Conservation (phyloP, 2,329 filamentous ascomycete species). For the Blastomyces emzantsi region DNA sequence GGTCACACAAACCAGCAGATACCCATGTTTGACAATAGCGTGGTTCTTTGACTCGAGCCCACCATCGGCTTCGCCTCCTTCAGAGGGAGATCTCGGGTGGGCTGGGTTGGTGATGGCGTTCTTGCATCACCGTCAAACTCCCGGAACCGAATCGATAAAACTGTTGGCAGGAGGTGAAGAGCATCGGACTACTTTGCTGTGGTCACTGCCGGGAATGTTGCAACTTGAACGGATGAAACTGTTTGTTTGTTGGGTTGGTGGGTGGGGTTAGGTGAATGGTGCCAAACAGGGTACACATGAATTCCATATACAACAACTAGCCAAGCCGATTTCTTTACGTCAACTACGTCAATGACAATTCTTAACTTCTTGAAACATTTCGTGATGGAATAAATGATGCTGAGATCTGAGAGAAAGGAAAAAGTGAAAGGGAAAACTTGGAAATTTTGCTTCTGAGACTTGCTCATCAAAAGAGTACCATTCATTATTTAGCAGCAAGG, state of each 20-base stretch:
- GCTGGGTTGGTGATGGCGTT: neutral
- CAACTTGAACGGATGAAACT: neutral
- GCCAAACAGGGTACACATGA: neutral
- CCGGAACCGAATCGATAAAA: neutral
- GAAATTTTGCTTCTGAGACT: neutral
- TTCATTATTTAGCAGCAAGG: neutral
- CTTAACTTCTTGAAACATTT: neutral
- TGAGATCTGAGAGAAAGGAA: neutral
- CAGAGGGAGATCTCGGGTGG: neutral
- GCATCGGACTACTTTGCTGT: neutral
- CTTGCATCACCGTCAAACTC: constrained; percentile 5
- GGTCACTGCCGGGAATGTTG: neutral
- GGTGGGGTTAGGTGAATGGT: neutral
- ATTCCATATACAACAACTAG: neutral
- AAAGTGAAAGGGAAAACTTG: constrained; percentile 1
- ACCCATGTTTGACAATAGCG: constrained; percentile 5
- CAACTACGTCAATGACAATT: neutral
- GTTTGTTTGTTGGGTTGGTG: constrained; percentile 3
- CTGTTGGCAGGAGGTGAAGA: neutral
- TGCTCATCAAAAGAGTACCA: neutral
- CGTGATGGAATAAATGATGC: neutral
- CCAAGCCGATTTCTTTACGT: neutral
- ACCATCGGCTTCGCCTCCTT: neutral
- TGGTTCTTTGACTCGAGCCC: constrained; percentile 2
- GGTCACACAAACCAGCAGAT: neutral